Conservation (phyloP, 306 rosid species). For the Spatholobus suberectus region DNA sequence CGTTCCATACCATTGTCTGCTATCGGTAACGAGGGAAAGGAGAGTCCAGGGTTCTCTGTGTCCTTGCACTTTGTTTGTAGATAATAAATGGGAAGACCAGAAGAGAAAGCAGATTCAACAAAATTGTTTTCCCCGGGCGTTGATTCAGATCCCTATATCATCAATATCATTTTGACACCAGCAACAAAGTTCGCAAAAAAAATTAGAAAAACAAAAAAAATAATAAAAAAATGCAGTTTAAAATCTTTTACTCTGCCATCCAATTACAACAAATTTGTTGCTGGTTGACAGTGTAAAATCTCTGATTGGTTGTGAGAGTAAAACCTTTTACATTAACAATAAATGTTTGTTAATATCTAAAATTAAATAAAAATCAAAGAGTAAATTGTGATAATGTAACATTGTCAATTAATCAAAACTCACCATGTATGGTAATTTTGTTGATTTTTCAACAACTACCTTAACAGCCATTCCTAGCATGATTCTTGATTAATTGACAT, state of each 20-base stretch:
- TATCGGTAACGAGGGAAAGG: conserved; percentile 38
- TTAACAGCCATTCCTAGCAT: background rate
- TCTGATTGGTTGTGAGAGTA: too few relatives aligned
- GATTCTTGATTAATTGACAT: background rate
- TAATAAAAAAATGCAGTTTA: background rate
- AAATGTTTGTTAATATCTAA: background rate
- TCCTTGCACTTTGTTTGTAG: conserved; percentile 61
- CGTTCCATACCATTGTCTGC: conserved; percentile 52
- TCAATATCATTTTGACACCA: conserved; percentile 42
- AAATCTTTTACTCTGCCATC: background rate
- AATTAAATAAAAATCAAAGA: background rate
- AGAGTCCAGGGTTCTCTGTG: conserved; percentile 33
- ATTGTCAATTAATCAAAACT: background rate
- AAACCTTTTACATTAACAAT: background rate
- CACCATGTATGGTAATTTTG: background rate
- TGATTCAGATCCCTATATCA: conserved; percentile 71
- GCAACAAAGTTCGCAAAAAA: background rate
- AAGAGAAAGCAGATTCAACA: conserved; percentile 68
- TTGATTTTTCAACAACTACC: background rate
- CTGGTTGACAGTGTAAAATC: background rate
- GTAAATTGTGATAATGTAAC: background rate
- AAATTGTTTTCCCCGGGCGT: conserved; percentile 43
- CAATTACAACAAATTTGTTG: background rate
- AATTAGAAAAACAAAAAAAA: background rate
- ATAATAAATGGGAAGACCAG: conserved; percentile 56